These are phyloP conservation scores for Mallotus nudiflorus DNA, from an alignment of 345 rosid genomes.

Conservation along the genomic window DNA sequence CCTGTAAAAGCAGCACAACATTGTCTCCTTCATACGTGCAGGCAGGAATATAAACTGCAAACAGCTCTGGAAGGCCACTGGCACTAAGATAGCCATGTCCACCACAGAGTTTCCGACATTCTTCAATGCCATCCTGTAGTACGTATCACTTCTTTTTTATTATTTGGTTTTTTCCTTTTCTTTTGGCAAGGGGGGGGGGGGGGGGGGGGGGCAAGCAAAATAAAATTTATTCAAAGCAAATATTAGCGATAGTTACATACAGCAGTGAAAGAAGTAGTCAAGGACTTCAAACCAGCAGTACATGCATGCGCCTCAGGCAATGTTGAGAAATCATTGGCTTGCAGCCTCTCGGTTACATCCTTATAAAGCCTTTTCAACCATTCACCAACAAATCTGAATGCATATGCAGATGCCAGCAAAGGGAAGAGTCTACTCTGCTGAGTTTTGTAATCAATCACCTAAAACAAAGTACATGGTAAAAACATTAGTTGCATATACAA, in stretches of 20 bases:
- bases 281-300: conserved; percentile 97
- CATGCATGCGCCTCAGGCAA: conserved; percentile 99
- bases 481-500: conserved; percentile 16
- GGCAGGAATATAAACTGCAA: conserved; percentile 93
- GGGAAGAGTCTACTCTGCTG: conserved; percentile 98
- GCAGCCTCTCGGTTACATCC: conserved; percentile 87
- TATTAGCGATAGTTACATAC: conserved; percentile 43
- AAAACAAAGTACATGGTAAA: conserved; percentile 23
- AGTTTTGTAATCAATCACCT: conserved; percentile 98
- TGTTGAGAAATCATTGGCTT: conserved; percentile 85
- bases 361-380: conserved; percentile 94
- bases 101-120: conserved; percentile 96
- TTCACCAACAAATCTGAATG: conserved; percentile 95
- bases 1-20: conserved; percentile 86
- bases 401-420: conserved; percentile 98
- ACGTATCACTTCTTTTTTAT: conserved; percentile 9
- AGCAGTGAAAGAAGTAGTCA: conserved; percentile 90
- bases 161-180: background rate
- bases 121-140: conserved; percentile 93
- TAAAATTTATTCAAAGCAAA: background rate
- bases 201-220: too few species aligned
- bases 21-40: conserved; percentile 99
- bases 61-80: conserved; percentile 97
- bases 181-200: too few species aligned
- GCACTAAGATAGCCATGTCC: conserved; percentile 95